Percentiles rank a stretch among this genome's conserved stretches.
phyloP scores from a whole-genome alignment of 2,329 filamentous ascomycete genomes.

The Rutstroemia sydowiana region DNA sequence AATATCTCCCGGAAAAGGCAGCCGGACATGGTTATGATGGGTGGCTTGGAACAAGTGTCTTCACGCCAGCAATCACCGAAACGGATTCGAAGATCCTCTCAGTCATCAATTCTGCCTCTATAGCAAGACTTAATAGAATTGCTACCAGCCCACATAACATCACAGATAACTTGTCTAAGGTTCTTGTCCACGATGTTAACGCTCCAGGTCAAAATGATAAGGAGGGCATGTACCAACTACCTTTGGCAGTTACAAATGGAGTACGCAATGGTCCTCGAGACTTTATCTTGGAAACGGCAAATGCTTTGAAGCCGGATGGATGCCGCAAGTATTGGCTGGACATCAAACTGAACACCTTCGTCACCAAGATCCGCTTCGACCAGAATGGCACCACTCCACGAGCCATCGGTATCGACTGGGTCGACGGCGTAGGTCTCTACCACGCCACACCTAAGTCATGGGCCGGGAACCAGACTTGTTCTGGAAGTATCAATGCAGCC shows the following conservation, averaged over 20 bases:
- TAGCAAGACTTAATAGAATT: neutral
- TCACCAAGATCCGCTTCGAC: constrained; percentile 37
- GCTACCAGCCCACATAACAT: neutral
- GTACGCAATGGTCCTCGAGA: constrained; percentile 17
- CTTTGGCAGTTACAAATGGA: constrained; percentile 15
- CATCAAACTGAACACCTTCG: constrained; percentile 25
- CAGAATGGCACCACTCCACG: constrained; percentile 24
- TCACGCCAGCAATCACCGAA: constrained; percentile 4
- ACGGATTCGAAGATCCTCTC: neutral
- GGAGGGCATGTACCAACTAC: constrained; percentile 20
- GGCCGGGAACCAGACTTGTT: neutral
- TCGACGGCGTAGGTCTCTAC: constrained; percentile 32
- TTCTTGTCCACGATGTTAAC: neutral
- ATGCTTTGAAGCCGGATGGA: constrained; percentile 17
- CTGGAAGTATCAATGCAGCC: constrained; percentile 12
- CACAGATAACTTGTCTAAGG: neutral
- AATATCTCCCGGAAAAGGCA: constrained; percentile 33
- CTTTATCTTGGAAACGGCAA: constrained; percentile 12
- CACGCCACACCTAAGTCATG: constrained; percentile 6
- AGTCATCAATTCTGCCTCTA: neutral
- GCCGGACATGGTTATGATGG: constrained; percentile 21
- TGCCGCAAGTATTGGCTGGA: constrained; percentile 19
- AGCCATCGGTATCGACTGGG: constrained; percentile 37
- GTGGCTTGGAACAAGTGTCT: constrained; percentile 26
- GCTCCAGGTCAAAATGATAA: constrained; percentile 10